Evolutionary conservation across 495 filamentous ascomycete genomes (phyloP), one percentile per base, ranked within the genome.

Genomic region (Talaromyces liani): DNA sequence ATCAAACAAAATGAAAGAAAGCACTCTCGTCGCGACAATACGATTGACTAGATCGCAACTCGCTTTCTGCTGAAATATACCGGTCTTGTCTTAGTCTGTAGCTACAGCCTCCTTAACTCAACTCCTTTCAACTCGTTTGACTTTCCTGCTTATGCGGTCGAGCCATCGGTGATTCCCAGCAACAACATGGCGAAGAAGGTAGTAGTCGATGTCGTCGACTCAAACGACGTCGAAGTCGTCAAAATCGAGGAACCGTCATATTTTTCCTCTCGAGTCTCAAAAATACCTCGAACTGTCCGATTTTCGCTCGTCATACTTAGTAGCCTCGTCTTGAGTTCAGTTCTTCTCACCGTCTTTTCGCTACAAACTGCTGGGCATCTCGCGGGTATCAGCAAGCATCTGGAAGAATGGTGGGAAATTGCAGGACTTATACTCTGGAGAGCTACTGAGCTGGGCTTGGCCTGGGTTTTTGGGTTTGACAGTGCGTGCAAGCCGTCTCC

Each of bases 401-500:
- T 86, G 56, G 83, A 84, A 60, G 79, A 84, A 63, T 82, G 81
- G 81, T 75, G 77, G 68, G 85, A 90, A 71, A 77, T 88, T n/a
- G 79, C 66, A 7, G 79, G 82, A 5, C 69, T 90, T 62, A 73
- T 89, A 10, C 83, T 67, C 7, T 93, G 89, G 88, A 87, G 81
- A 75, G 74, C 87, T 62, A 77, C 86, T 36, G 86, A 90, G 71
- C 79, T 96, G 56, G 86, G 79, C 24, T 65, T 91, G 18, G 85
- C 82, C 34, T 95, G 91, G 91, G 81, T 77, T 65, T 76, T 85
- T 39, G 79, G 84, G 56, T 91, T 85, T 70, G 91, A 93, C 71
- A 81, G 86, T 88, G 71, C 66, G 79, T 69, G 20, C 8, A 20
- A 18, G 6, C 4, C 6, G 4, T 29, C 24, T 27, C 24, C n/a